Evolutionary conservation across 495 filamentous ascomycete species (phyloP), one percentile per base, ranked within the genome.

Genomic region (Tuber melanosporum): DNA sequence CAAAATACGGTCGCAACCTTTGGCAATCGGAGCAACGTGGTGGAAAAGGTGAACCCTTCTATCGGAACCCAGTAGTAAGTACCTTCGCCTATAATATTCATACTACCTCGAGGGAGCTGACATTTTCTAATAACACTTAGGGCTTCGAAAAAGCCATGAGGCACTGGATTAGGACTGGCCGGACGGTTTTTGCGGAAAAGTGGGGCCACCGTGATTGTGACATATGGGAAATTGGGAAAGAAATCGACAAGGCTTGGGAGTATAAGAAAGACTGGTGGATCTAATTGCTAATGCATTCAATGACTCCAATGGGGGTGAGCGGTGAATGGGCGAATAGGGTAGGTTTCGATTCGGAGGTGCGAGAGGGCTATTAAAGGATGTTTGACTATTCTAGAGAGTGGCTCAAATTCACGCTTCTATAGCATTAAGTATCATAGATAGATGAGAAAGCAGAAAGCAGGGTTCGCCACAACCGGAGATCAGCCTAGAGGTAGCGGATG

Each of bases 1-100:
- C 71, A 3, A 47, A 80, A 10, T 82, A 84, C 15, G 86, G 85
- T 19, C 84, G 89, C 8, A 91, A 91, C 80, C 88, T 85, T 14
- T 91, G 90, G 90, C 90, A 91, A 78, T 77, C 79, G 5, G 83
- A 84, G 49, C 89, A 91, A 81, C 86, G 81, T 17, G 90, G 90
- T 36, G 90, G 89, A 0, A 78, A 87, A 71, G 90, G 89, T 6
- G 90, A 91, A 79, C 88, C 88, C 8, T 91, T 87, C 71, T 89
- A 90, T 80, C 85, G 89, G 73, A 85, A 88, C 73, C 79, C 86
- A 0, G 85, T 80, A 14, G 89, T 89, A 3, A 17, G 71, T 71
- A 47, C 26, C 45, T 17, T 7, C 9, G 32, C 66, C 19, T 41
- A 36, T 2, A 6, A 1, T 32, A 32, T 32, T 19, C 22, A 20